Conservation (phyloP, 805 yeast genomes). For the Candida arabinofermentans region DNA sequence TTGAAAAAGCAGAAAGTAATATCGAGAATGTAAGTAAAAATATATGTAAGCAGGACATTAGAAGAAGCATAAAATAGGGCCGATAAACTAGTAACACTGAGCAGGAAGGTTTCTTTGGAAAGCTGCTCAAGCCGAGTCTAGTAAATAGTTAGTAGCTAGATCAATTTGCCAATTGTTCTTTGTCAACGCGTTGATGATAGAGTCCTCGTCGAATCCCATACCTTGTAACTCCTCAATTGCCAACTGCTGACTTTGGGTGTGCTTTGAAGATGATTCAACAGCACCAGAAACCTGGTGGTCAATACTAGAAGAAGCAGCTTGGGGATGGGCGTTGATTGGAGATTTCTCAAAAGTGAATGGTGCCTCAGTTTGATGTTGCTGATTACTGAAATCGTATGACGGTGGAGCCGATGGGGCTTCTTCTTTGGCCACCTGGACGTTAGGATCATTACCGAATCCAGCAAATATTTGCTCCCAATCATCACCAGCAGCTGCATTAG, state of each 20-base stretch:
- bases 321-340: not conserved
- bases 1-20: too few species aligned
- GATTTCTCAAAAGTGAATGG: conserved; percentile 4
- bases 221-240: conserved; percentile 78
- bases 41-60: not conserved
- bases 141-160: conserved; percentile 79
- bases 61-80: not conserved
- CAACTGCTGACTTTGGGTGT: conserved; percentile 30
- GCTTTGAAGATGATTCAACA: conserved; percentile 4
- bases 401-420: conserved; percentile 1
- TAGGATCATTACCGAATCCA: conserved; percentile 65
- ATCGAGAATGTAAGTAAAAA: not conserved
- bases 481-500: conserved; percentile 33
- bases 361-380: conserved; percentile 15
- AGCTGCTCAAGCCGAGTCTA: conserved; percentile 68
- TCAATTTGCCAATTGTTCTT: conserved; percentile 71
- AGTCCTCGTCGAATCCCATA: conserved; percentile 78
- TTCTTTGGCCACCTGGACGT: conserved; percentile 9
- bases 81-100: too few species aligned
- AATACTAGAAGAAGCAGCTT: not conserved
- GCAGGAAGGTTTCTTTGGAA: too few species aligned
- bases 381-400: conserved; percentile 2
- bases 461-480: conserved; percentile 96
- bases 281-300: not conserved
- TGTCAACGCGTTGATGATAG: conserved; percentile 65